phyloP scores from a whole-genome alignment of 2,329 filamentous ascomycete genomes.

The Dactylellina drechsleri region DNA sequence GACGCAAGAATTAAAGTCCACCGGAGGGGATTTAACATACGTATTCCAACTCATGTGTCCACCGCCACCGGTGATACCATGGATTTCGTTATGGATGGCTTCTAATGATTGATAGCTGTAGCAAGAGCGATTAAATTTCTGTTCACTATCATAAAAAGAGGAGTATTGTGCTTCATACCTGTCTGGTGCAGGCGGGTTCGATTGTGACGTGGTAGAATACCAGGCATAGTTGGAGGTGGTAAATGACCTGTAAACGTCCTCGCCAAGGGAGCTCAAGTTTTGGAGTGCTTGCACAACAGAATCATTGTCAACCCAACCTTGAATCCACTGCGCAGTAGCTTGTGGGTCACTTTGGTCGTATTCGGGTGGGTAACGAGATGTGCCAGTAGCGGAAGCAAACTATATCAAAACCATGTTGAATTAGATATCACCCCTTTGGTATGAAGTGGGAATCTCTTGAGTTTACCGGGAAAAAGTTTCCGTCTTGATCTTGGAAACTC shows the following conservation, averaged over 20 bases:
- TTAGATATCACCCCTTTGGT: not conserved
- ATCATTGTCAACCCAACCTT: slow-evolving; percentile 61
- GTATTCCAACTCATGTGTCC: slow-evolving; percentile 63
- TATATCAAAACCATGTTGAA: slow-evolving; percentile 24
- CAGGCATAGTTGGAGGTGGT: slow-evolving; percentile 43
- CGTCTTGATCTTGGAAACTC: slow-evolving; percentile 61
- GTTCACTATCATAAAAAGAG: not conserved
- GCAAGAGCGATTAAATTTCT: not conserved
- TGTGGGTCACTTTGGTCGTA: slow-evolving; percentile 54
- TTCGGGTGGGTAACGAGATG: slow-evolving; percentile 52
- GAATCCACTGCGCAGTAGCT: slow-evolving; percentile 61
- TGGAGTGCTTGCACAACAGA: slow-evolving; percentile 53
- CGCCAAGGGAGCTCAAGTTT: slow-evolving; percentile 48
- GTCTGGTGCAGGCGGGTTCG: slow-evolving; percentile 40
- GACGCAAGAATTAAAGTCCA: slow-evolving; percentile 44
- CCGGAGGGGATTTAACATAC: slow-evolving; percentile 64
- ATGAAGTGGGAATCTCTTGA: slow-evolving; percentile 56
- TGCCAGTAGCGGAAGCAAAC: slow-evolving; percentile 41
- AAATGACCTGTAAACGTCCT: slow-evolving; percentile 50
- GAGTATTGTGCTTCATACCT: slow-evolving; percentile 12
- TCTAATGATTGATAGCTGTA: slow-evolving; percentile 68
- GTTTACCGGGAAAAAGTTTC: slow-evolving; percentile 59
- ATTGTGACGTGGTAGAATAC: slow-evolving; percentile 43
- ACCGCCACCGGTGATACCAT: slow-evolving; percentile 61
- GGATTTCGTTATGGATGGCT: slow-evolving; percentile 73